These are phyloP conservation scores for Hypomontagnella submonticulosa DNA, from an alignment of 495 filamentous ascomycete species.

Conservation along the genomic window DNA sequence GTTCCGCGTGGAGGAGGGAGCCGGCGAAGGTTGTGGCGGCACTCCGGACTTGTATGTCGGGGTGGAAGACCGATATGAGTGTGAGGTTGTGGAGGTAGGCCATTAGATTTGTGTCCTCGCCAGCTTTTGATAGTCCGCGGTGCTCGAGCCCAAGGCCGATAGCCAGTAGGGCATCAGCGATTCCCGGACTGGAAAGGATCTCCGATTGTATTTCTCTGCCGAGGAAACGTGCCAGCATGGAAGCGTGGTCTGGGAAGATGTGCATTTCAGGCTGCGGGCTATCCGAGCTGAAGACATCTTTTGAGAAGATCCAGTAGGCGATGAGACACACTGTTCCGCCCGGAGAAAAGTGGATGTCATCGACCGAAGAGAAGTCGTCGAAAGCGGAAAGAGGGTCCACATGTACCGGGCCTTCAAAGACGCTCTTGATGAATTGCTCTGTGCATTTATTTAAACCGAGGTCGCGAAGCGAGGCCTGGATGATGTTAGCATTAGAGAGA, in stretches of 20 bases:
- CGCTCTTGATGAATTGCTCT: slow-evolving; percentile 44
- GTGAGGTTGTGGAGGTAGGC: slow-evolving; percentile 70
- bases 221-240: slow-evolving; percentile 69
- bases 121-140: slow-evolving; percentile 44
- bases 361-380: slow-evolving; percentile 58
- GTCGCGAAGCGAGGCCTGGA: slow-evolving; percentile 77
- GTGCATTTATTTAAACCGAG: slow-evolving; percentile 60
- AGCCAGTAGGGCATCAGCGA: slow-evolving; percentile 60
- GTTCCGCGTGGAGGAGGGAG: slow-evolving; percentile 78
- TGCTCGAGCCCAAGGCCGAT: slow-evolving; percentile 63
- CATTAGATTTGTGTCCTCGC: slow-evolving; percentile 56
- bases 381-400: slow-evolving; percentile 52
- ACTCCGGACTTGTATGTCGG: slow-evolving; percentile 73
- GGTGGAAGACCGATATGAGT: slow-evolving; percentile 73
- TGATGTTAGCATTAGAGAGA: slow-evolving; percentile 13
- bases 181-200: slow-evolving; percentile 51
- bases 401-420: slow-evolving; percentile 46
- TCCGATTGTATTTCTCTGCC: slow-evolving; percentile 55
- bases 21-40: slow-evolving; percentile 80
- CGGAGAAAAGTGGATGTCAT: slow-evolving; percentile 79
- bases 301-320: slow-evolving; percentile 65
- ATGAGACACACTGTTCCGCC: slow-evolving; percentile 73
- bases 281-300: slow-evolving; percentile 62
- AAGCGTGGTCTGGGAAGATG: slow-evolving; percentile 73
- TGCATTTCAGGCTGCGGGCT: slow-evolving; percentile 58